A percentile compares a stretch with the other conserved stretches of the same genome.
These are phyloP conservation scores for Anthracocystis walkeri DNA, from an alignment of 1,284 basidiomycete genomes.

Conservation along the genomic window DNA sequence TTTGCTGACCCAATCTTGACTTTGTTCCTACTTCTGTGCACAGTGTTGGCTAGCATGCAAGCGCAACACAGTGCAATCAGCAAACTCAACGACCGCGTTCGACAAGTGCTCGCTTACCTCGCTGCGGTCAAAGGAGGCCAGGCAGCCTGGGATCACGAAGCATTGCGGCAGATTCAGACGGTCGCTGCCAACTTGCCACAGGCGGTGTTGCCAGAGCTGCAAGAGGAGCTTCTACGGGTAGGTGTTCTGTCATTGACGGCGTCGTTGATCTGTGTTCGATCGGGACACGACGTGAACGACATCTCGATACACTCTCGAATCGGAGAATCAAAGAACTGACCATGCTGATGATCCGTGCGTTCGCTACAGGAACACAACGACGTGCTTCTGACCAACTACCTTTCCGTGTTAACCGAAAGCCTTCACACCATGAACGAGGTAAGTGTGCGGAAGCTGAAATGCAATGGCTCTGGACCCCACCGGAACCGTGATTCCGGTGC, in stretches of 20 bases:
- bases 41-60: slow-evolving; percentile 88
- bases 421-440: slow-evolving; percentile 89
- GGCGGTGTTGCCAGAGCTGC: slow-evolving; percentile 48
- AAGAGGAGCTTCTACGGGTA: slow-evolving; percentile 51
- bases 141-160: slow-evolving; percentile 73
- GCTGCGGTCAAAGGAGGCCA: slow-evolving; percentile 36
- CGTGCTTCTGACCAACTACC: slow-evolving; percentile 88
- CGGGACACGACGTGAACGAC: neutral
- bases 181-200: slow-evolving; percentile 77
- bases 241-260: slow-evolving; percentile 6
- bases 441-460: slow-evolving; percentile 70
- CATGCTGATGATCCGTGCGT: neutral
- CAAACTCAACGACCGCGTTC: slow-evolving; percentile 92
- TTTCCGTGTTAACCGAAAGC: slow-evolving; percentile 87
- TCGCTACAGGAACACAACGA: slow-evolving; percentile 88
- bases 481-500: neutral
- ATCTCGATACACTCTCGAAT: slow-evolving; percentile 4
- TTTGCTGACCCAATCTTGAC: neutral
- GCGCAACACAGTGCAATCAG: slow-evolving; percentile 93
- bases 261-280: neutral
- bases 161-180: slow-evolving; percentile 84
- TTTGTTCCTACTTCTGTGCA: neutral
- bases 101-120: slow-evolving; percentile 81
- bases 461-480: slow-evolving; percentile 2
- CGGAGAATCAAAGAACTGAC: slow-evolving; percentile 6